These are phyloP conservation scores for Colletotrichum melonis DNA, from an alignment of 2,329 filamentous ascomycete genomes.

Conservation along the genomic window DNA sequence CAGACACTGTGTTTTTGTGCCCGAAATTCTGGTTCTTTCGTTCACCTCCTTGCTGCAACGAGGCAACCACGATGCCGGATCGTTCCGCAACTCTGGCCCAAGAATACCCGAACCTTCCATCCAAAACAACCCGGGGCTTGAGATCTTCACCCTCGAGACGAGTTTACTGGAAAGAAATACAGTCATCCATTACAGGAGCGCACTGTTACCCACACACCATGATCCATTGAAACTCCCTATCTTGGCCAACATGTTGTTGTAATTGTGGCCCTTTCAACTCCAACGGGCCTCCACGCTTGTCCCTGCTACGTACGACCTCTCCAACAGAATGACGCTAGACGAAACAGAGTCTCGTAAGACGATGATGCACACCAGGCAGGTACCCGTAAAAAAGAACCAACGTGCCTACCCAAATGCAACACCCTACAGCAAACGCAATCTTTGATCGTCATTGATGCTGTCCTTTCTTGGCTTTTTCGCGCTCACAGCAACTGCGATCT, in stretches of 20 bases:
- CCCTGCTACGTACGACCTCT: conserved; percentile 12
- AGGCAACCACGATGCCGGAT: neutral
- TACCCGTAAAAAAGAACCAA: neutral
- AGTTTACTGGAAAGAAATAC: neutral
- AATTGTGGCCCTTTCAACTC: neutral
- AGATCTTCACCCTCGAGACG: neutral
- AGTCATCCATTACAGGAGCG: neutral
- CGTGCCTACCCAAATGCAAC: neutral
- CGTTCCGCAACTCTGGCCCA: neutral
- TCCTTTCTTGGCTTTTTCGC: conserved; percentile 2
- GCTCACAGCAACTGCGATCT: neutral
- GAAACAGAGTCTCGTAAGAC: conserved; percentile 27
- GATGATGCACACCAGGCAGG: conserved; percentile 24
- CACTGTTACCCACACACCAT: neutral
- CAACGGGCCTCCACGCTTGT: conserved; percentile 4
- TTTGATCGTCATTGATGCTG: neutral
- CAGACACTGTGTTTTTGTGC: conserved; percentile 7
- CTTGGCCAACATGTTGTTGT: neutral
- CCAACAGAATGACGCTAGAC: conserved; percentile 24
- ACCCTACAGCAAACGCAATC: neutral
- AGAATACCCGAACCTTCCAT: neutral
- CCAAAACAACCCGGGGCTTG: neutral
- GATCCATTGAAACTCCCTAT: neutral
- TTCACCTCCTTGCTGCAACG: neutral
- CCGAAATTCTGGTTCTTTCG: neutral